Conservation (phyloP, 2,329 filamentous ascomycete species). For the Xylaria sp. region DNA sequence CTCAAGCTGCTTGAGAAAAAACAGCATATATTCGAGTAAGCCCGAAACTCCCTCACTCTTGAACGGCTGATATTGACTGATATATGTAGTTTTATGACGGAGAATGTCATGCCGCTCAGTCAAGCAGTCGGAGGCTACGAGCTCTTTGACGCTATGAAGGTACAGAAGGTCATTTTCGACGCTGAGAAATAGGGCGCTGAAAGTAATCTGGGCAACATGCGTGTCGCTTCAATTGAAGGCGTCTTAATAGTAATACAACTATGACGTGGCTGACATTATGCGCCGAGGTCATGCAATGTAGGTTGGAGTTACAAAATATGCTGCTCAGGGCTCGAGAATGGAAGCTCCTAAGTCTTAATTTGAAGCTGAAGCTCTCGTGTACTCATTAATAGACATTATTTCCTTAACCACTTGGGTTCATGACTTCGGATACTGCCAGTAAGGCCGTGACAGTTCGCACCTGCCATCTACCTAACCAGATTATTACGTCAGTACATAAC, state of each 20-base stretch:
- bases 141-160: constrained; percentile 65
- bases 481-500: too few species aligned
- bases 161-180: constrained; percentile 64
- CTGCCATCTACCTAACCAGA: too few species aligned
- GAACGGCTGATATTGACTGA: not conserved
- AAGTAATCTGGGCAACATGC: too few species aligned
- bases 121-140: constrained; percentile 65
- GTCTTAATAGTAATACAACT: not conserved
- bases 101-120: constrained; percentile 65
- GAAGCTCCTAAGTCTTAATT: not conserved
- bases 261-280: not conserved
- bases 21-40: constrained; percentile 36
- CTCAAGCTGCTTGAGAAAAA: constrained; percentile 32
- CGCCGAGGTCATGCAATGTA: not conserved
- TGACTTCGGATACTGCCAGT: too few species aligned
- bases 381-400: too few species aligned
- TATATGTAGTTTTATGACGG: constrained; percentile 57
- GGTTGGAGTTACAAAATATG: not conserved
- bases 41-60: not conserved
- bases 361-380: too few species aligned
- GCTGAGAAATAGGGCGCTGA: constrained; percentile 27
- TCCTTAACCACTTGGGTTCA: too few species aligned
- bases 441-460: too few species aligned
- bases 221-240: not conserved
- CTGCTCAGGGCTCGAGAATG: not conserved